A percentile compares a stretch with the other conserved stretches of the same genome.
These are phyloP conservation scores for Talaromyces stipitatus DNA, from an alignment of 495 filamentous ascomycete species.

Conservation along the genomic window DNA sequence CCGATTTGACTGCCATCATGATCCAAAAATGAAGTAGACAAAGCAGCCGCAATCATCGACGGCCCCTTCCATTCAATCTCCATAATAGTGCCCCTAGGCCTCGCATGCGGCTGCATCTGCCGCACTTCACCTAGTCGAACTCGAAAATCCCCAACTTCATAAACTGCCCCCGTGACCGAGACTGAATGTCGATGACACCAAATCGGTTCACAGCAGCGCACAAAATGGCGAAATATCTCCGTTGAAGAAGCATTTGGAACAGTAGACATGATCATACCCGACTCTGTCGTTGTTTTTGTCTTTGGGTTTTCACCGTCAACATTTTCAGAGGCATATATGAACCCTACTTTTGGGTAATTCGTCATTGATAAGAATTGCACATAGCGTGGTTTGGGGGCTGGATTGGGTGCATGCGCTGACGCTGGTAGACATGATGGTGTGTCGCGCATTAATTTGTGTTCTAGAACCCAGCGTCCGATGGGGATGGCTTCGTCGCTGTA, in stretches of 20 bases:
- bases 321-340: slow-evolving; percentile 35
- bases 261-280: slow-evolving; percentile 34
- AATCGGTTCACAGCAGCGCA: slow-evolving; percentile 37
- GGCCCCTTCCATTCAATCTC: slow-evolving; percentile 38
- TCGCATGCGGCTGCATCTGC: slow-evolving; percentile 29
- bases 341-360: slow-evolving; percentile 33
- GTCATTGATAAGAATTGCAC: slow-evolving; percentile 39
- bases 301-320: slow-evolving; percentile 4
- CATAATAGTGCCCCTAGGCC: slow-evolving; percentile 33
- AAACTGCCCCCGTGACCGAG: slow-evolving; percentile 32
- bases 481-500: slow-evolving; percentile 29
- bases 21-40: neutral
- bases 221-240: slow-evolving; percentile 36
- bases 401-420: slow-evolving; percentile 17
- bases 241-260: slow-evolving; percentile 24
- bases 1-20: neutral
- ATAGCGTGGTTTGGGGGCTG: slow-evolving; percentile 25
- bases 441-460: slow-evolving; percentile 40
- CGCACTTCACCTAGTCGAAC: slow-evolving; percentile 38
- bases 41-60: slow-evolving; percentile 21
- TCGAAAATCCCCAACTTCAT: slow-evolving; percentile 38
- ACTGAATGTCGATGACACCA: slow-evolving; percentile 38
- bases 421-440: slow-evolving; percentile 35
- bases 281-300: neutral
- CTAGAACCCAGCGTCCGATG: slow-evolving; percentile 33